A percentile compares a stretch with the other conserved stretches of the same genome.
Evolutionary conservation across 257 asterid genomes (phyloP).

Genomic region (Vinca minor): DNA sequence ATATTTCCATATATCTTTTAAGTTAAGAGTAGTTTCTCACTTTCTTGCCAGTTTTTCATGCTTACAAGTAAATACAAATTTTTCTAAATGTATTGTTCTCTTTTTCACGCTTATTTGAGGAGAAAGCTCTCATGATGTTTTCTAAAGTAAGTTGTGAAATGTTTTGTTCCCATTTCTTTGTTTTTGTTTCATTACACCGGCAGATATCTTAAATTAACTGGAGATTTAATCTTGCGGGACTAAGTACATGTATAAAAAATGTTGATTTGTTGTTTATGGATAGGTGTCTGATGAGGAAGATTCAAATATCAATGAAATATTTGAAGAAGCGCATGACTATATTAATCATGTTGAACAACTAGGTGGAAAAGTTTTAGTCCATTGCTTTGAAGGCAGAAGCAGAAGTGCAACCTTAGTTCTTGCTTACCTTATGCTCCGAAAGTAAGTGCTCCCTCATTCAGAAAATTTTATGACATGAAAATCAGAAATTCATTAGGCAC

Average conservation of each 20-base stretch:
- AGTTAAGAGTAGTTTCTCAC: no score
- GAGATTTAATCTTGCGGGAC: no score
- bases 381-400: conserved; percentile 97
- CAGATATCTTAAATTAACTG: not conserved
- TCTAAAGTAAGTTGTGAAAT: no score
- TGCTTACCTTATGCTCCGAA: conserved; percentile 77
- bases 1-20: no score
- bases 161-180: not conserved
- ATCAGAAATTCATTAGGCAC: not conserved
- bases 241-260: conserved; percentile 8
- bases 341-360: conserved; percentile 60
- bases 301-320: conserved; percentile 58
- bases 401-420: conserved; percentile 89
- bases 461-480: not conserved
- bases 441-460: conserved; percentile 39
- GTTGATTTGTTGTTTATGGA: conserved; percentile 17
- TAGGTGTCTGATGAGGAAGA: conserved; percentile 82
- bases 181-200: not conserved
- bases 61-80: no score
- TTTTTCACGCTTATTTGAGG: no score
- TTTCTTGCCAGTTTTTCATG: no score
- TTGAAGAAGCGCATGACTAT: conserved; percentile 84
- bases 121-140: no score
- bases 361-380: conserved; percentile 89
- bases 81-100: no score